These are phyloP conservation scores for Stenogyne calaminthoides DNA, from an alignment of 305 asterid species.

Conservation along the genomic window DNA sequence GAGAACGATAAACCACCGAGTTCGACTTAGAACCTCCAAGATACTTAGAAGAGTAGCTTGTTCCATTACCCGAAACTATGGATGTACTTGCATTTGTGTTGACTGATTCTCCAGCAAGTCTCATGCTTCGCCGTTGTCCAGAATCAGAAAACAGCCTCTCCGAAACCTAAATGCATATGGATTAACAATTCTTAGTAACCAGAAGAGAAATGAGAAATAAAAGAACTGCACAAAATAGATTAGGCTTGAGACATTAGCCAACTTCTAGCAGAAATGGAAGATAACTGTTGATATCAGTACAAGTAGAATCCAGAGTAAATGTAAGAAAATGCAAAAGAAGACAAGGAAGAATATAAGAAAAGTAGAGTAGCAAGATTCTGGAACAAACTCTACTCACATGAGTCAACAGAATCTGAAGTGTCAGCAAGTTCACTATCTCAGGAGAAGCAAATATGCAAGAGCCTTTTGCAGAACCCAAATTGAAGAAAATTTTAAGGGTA, in stretches of 20 bases:
- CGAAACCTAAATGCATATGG: constrained; percentile 67
- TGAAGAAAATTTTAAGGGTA: neutral
- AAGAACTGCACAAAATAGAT: neutral
- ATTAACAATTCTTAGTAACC: constrained; percentile 35
- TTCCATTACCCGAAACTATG: constrained; percentile 68
- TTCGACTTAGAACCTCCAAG: constrained; percentile 64
- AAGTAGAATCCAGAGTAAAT: constrained; percentile 11
- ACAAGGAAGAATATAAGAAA: neutral
- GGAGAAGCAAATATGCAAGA: constrained; percentile 8
- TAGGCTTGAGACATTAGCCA: constrained; percentile 4
- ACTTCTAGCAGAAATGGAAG: constrained; percentile 12
- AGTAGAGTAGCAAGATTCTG: constrained; percentile 8
- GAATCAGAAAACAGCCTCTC: constrained; percentile 96
- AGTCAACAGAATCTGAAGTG: neutral
- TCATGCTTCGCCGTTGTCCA: constrained; percentile 90
- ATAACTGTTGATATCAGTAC: neutral
- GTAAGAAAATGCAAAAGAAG: constrained; percentile 1
- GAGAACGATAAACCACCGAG: constrained; percentile 62
- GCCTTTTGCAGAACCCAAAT: neutral
- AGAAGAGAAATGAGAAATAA: neutral
- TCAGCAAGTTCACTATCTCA: neutral
- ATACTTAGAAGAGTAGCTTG: constrained; percentile 61
- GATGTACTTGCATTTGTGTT: constrained; percentile 53
- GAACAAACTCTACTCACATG: constrained; percentile 4
- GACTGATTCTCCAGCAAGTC: constrained; percentile 85